These are phyloP conservation scores for carrot (Daucus carota) DNA, from an alignment of 129 eudicot genomes.

Conservation along the genomic window DH1_v3.0 NC_030383.2:61039501-61040000, in stretches of 20 bases:
- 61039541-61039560: not conserved
- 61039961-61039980: not conserved
- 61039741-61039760: conserved; percentile 68
- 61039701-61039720: conserved; percentile 85
- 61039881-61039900: not conserved
- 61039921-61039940: not conserved
- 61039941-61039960: not conserved
- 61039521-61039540: not conserved
- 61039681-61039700: conserved; percentile 86
- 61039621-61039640: conserved; percentile 75
- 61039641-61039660: conserved; percentile 43
- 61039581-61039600: not conserved
- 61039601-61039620: conserved; percentile 43
- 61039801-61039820: not conserved
- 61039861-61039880: not conserved
- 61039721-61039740: conserved; percentile 83
- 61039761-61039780: conserved; percentile 7
- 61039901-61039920: not conserved
- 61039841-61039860: not conserved
- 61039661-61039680: conserved; percentile 86
- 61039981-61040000: not conserved
- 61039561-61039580: not conserved
- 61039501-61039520: not conserved
- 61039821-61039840: not conserved
- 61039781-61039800: not conserved